Evolutionary conservation across 768 basidiomycete species (phyloP).

Genomic region (Suillus subluteus): DNA sequence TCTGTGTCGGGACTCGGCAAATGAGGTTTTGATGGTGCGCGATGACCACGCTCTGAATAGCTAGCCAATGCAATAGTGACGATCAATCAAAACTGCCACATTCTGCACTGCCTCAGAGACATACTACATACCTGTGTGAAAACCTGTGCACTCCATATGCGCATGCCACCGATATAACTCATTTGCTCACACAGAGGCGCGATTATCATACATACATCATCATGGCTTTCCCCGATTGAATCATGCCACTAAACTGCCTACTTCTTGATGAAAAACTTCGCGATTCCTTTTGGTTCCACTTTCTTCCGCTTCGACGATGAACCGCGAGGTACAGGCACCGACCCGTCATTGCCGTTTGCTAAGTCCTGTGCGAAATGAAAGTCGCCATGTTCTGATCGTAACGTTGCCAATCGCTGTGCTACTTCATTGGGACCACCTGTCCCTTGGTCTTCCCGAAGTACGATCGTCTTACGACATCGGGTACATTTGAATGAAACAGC

Average conservation of each 20-base stretch:
- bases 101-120: conserved; percentile 5
- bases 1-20: conserved; percentile 7
- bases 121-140: conserved; percentile 8
- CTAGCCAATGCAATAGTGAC: conserved; percentile 13
- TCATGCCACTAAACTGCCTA: conserved; percentile 15
- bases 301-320: conserved; percentile 23
- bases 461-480: conserved; percentile 56
- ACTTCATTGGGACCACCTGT: conserved; percentile 28
- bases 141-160: conserved; percentile 5
- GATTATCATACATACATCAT: conserved; percentile 3
- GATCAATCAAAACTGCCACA: conserved; percentile 22
- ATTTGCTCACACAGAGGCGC: not conserved
- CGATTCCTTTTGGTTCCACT: conserved; percentile 42
- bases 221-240: not conserved
- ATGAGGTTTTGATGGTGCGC: conserved; percentile 13
- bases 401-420: conserved; percentile 41
- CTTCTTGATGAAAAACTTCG: conserved; percentile 49
- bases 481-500: conserved; percentile 54
- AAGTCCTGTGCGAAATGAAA: conserved; percentile 88
- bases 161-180: not conserved
- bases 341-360: conserved; percentile 43
- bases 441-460: conserved; percentile 30
- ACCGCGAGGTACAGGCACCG: conserved; percentile 10
- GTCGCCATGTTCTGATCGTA: conserved; percentile 79
- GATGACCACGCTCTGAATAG: conserved; percentile 15